Conservation (phyloP, 2,329 filamentous ascomycete species). For the Colletotrichum australisinense region DNA sequence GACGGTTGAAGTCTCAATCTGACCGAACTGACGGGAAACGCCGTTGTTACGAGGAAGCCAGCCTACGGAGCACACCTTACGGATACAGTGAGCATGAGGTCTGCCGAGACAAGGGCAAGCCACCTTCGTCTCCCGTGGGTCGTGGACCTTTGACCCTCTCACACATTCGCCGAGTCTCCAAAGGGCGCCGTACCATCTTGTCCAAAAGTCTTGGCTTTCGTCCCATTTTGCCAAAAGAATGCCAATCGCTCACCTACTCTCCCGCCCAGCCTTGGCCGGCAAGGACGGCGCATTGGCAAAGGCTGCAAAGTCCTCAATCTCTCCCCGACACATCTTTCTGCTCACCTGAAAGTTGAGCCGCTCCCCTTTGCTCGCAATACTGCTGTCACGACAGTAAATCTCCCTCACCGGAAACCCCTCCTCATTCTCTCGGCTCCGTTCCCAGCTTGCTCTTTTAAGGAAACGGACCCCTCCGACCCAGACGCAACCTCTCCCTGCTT, state of each 20-base stretch:
- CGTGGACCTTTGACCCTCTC: not conserved
- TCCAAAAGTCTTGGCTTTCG: conserved; percentile 24
- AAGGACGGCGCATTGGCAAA: conserved; percentile 33
- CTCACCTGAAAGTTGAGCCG: conserved; percentile 1
- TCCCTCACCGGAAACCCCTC: conserved; percentile 4
- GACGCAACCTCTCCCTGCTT: not conserved
- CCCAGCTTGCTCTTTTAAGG: conserved; percentile 11
- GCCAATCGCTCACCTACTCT: conserved; percentile 17
- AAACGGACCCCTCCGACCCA: conserved; percentile 8
- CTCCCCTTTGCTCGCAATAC: conserved; percentile 1
- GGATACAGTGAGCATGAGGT: not conserved
- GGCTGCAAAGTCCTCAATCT: not conserved
- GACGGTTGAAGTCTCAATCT: not conserved
- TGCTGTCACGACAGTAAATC: not conserved
- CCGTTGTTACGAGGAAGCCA: not conserved
- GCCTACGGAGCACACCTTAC: not conserved
- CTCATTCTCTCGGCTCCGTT: conserved; percentile 3
- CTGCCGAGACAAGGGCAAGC: not conserved
- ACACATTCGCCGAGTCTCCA: not conserved
- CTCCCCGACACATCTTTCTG: not conserved
- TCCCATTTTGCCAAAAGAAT: conserved; percentile 30
- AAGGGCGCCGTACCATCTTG: not conserved
- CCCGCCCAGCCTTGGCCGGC: conserved; percentile 34
- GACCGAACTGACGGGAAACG: not conserved
- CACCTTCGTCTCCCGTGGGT: not conserved